phyloP scores from a whole-genome alignment of 805 yeast species.

The Candida succiphila region DNA sequence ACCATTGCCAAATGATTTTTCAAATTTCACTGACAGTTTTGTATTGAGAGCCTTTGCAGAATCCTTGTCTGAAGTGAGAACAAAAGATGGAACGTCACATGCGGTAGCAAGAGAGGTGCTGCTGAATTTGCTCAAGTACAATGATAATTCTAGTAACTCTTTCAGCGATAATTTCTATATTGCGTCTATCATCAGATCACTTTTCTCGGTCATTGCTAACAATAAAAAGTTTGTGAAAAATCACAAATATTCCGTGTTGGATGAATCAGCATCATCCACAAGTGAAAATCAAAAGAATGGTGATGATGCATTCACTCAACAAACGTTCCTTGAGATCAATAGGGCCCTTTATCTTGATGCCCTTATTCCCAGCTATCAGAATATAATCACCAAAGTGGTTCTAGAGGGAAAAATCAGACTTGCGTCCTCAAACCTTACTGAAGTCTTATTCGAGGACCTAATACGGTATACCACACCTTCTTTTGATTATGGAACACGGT shows the following conservation, averaged over 20 bases:
- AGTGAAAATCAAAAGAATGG: slow-evolving; percentile 3
- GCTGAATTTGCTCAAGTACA: slow-evolving; percentile 65
- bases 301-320: slow-evolving; percentile 28
- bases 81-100: slow-evolving; percentile 51
- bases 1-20: slow-evolving; percentile 77
- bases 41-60: slow-evolving; percentile 60
- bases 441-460: slow-evolving; percentile 43
- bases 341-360: slow-evolving; percentile 72
- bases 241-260: slow-evolving; percentile 12
- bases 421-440: slow-evolving; percentile 43
- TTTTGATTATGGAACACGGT: slow-evolving; percentile 42
- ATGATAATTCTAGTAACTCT: slow-evolving; percentile 74
- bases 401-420: slow-evolving; percentile 50
- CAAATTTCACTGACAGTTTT: slow-evolving; percentile 57
- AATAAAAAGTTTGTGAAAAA: slow-evolving; percentile 14
- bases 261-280: slow-evolving; percentile 1
- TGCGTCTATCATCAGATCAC: slow-evolving; percentile 42
- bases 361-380: slow-evolving; percentile 72
- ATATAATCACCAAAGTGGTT: slow-evolving; percentile 44
- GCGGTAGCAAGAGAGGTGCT: slow-evolving; percentile 49
- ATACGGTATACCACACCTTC: slow-evolving; percentile 39
- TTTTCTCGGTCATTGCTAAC: slow-evolving; percentile 27
- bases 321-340: slow-evolving; percentile 56
- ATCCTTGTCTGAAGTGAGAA: slow-evolving; percentile 50
- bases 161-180: slow-evolving; percentile 68